These are phyloP conservation scores for Sordariomycetes sp. DNA, from an alignment of 2,329 filamentous ascomycete species.

Conservation along the genomic window DNA sequence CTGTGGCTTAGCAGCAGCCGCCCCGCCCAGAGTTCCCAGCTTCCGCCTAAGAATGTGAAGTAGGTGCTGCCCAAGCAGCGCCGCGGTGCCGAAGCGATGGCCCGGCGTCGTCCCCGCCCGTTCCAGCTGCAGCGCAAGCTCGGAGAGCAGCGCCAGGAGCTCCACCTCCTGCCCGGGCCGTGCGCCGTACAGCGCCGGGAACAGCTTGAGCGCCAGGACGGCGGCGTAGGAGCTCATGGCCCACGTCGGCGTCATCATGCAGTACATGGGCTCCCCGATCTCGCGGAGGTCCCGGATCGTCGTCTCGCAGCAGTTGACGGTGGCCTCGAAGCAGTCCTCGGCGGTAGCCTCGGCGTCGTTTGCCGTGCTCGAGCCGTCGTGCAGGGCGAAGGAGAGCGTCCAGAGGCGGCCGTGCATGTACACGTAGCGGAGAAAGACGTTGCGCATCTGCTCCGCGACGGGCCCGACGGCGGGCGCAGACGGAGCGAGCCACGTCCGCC, in stretches of 20 bases:
- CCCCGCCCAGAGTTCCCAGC: background rate
- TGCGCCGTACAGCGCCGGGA: background rate
- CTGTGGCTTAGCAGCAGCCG: background rate
- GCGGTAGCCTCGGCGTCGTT: background rate
- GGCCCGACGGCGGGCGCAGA: background rate
- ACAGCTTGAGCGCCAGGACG: background rate
- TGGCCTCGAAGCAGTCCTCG: background rate
- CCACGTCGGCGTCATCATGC: background rate
- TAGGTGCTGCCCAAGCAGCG: background rate
- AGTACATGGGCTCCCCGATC: background rate
- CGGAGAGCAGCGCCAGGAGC: background rate
- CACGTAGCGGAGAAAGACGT: background rate
- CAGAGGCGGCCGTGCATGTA: background rate
- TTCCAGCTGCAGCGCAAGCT: background rate
- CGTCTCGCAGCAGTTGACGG: background rate
- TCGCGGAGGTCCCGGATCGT: background rate
- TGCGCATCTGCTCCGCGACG: background rate
- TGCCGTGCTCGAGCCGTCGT: background rate
- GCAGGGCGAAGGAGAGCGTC: background rate
- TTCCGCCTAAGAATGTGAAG: background rate
- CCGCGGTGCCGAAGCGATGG: background rate
- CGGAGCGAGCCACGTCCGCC: background rate
- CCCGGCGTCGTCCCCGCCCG: background rate
- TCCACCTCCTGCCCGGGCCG: background rate
- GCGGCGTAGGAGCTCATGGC: background rate